Conservation (phyloP, 2,329 filamentous ascomycete species). For the Cryphonectria naterciae region DNA sequence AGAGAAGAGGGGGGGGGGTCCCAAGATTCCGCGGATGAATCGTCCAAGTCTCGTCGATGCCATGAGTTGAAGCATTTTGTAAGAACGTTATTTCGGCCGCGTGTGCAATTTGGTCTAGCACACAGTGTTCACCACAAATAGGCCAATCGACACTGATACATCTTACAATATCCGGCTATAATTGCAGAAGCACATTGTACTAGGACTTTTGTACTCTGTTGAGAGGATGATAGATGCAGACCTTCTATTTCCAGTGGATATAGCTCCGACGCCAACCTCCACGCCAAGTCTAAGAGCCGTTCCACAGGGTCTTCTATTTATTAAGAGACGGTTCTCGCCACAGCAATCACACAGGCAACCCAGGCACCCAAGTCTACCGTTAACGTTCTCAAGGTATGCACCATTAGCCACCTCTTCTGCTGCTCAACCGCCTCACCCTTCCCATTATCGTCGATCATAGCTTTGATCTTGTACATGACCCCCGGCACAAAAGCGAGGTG, state of each 20-base stretch:
- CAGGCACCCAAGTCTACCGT: conserved; percentile 39
- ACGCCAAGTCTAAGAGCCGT: background rate
- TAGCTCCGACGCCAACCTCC: background rate
- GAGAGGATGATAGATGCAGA: background rate
- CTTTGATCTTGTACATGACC: conserved; percentile 37
- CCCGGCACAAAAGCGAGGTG: conserved; percentile 40
- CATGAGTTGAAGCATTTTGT: no score
- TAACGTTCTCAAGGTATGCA: conserved; percentile 36
- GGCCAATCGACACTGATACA: no score
- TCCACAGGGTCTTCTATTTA: background rate
- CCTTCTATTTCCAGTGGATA: background rate
- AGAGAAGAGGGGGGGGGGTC: no score
- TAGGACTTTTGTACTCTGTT: background rate
- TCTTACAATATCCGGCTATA: no score
- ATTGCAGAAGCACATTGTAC: background rate
- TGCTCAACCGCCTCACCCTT: conserved; percentile 32
- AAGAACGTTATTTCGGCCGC: no score
- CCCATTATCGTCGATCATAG: conserved; percentile 33
- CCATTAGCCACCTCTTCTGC: conserved; percentile 37
- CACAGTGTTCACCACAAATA: no score
- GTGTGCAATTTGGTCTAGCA: no score
- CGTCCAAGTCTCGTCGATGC: no score
- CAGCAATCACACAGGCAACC: conserved; percentile 37
- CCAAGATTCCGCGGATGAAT: no score
- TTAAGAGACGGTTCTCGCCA: conserved; percentile 30